These are phyloP conservation scores for Vitis hybrid DNA, from an alignment of 177 flowering plant genomes.

Conservation along the genomic window DNA sequence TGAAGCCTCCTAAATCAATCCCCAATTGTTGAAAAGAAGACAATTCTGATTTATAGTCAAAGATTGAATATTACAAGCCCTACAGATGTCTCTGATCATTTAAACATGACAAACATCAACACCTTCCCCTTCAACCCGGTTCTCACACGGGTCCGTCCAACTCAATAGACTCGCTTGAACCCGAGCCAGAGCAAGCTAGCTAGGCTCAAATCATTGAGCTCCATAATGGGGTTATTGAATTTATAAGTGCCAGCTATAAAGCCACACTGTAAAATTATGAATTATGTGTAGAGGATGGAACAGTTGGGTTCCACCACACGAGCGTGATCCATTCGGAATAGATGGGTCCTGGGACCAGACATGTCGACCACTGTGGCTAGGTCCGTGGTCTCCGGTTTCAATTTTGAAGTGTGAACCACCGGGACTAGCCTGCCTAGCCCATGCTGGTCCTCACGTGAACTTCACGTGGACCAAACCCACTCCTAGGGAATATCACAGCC, in stretches of 20 bases:
- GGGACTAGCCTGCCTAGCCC: constrained; percentile 1
- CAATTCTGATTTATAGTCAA: no score
- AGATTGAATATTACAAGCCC: no score
- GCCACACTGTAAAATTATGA: not conserved
- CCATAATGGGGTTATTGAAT: no score
- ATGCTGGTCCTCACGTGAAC: constrained; percentile 18
- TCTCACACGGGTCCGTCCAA: no score
- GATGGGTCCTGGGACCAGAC: not conserved
- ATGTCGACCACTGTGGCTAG: not conserved
- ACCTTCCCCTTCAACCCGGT: no score
- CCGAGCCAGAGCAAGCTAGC: no score
- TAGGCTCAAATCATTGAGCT: no score
- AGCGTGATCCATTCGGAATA: not conserved
- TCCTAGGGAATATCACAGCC: not conserved
- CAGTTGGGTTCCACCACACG: constrained; percentile 15
- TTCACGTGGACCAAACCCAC: constrained; percentile 10
- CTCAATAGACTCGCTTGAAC: no score
- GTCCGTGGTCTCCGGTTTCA: not conserved
- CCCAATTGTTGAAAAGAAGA: no score
- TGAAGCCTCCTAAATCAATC: no score
- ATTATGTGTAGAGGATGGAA: not conserved
- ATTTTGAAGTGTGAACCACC: not conserved
- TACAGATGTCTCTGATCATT: no score
- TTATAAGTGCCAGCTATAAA: not conserved
- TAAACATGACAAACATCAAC: no score